Evolutionary conservation across 129 eudicot species (phyloP), one percentile per base, ranked within the genome.

Genomic region (Ambrosia artemisiifolia): DNA sequence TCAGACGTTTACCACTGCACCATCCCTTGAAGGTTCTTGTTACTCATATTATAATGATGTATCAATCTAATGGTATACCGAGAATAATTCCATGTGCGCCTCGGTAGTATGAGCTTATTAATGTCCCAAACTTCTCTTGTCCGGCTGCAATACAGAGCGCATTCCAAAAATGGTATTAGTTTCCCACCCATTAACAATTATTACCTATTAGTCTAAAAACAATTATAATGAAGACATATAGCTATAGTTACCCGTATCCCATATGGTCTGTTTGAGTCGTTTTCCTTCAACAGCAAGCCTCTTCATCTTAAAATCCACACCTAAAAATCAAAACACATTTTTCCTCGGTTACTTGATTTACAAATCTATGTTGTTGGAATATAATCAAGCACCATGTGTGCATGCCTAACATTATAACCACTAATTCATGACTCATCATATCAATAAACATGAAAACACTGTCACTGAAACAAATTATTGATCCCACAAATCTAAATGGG

Each of bases 301-400:
- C 67, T 92, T 92, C 79, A 92, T 86, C 86, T 92, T 92, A 84
- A 92, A 92, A 81, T 92, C 97, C 2, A 92, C 96, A 54, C 97
- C 97, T 91, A 74, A 13, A 73, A 28, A 32, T 67, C 47, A 14
- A 60, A 57, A 70, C 44, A 61, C 65, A 61, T 35, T 59, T 73
- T 16, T 36, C 14, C 10, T 24, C 46, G 28, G 34, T 10, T 50
- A 43, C 42, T 57, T 19, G 17, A 36, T 35, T 20, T 34, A 46
- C 57, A 40, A 5, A 70, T 30, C 11, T 51, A 78, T 20, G 65
- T 14, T 38, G 57, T 62, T 36, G 17, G 48, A 64, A 77, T 35
- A 35, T 20, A 20, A 47, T 40, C 11, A 19, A 61, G 3, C 28
- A 40, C 56, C 28, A 47, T 61, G 53, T 14, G 56, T 17, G 34